Evolutionary conservation across 2,329 filamentous ascomycete genomes (phyloP), one percentile per base, ranked within the genome.

Genomic region (Aspergillus sp.): DNA sequence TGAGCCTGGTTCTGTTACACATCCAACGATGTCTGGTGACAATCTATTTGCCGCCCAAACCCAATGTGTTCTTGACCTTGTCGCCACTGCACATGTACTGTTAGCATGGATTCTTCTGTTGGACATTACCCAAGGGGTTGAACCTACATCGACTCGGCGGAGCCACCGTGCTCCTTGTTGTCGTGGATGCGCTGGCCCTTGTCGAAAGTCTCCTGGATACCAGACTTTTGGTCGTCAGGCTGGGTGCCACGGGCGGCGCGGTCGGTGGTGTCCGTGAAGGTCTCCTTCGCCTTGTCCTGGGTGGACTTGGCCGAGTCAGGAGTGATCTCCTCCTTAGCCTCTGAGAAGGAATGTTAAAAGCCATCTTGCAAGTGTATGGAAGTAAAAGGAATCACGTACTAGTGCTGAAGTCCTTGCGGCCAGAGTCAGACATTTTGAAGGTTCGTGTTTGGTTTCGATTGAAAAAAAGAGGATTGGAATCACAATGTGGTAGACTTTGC

Each of bases 241-340:
- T 77, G 70, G 40, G 63, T 30, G 49, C 74, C 73, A 53, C 76
- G 76, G 57, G 71, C 64, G 52, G 75, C 44, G 58, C 78, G 79
- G 69, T 82, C 80, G 47, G 61, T 65, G 48, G 72, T 71, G 56
- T 78, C 77, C 52, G 78, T 81, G 60, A 77, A 43, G 46, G 65
- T 62, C 65, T 83, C 41, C 64, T 75, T 76, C 52, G 75, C 54
- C 73, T 81, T 79, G 53, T 81, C 69, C 58, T 73, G 67, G 57
- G 78, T 80, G 52, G 79, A 81, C 72, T 83, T 83, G 67, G 73
- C 65, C 61, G 72, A 73, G 64, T 82, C 73, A 49, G 80, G 80
- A 57, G 73, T 79, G 48, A 79, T 52, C 58, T 74, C 70, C 74
- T 82, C 78, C 61, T 69, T 66, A 52, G 73, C 67, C 76, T 81